A percentile compares a stretch with the other conserved stretches of the same genome.
Evolutionary conservation across 306 rosid genomes (phyloP).

Genomic region (Pyrus bretschneideri): DNA sequence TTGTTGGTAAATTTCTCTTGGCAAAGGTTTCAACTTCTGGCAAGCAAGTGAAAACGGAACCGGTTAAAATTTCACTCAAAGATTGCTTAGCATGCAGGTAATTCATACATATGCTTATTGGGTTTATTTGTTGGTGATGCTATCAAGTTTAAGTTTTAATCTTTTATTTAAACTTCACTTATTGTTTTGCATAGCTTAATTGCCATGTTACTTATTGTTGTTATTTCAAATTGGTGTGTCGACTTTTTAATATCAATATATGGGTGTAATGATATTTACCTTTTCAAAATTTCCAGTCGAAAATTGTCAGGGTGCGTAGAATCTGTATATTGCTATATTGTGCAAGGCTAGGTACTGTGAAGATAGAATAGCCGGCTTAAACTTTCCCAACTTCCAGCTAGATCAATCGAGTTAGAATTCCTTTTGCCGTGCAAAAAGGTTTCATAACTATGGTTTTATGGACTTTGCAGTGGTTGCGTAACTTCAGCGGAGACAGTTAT

Average conservation of each 20-base stretch:
- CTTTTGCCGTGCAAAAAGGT: neutral
- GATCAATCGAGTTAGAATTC: neutral
- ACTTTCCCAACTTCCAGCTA: neutral
- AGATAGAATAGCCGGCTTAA: neutral
- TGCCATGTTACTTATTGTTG: too few relatives aligned
- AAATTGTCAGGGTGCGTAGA: neutral
- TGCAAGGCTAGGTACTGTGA: neutral
- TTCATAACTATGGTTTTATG: constrained; percentile 13
- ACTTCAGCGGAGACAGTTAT: constrained; percentile 93
- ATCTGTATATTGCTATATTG: neutral
- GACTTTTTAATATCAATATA: neutral
- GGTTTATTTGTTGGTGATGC: neutral
- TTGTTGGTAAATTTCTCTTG: neutral
- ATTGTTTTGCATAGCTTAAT: too few relatives aligned
- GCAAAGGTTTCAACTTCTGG: constrained; percentile 51
- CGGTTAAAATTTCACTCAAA: constrained; percentile 89
- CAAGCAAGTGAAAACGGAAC: constrained; percentile 56
- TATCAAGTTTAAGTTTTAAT: neutral
- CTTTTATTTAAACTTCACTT: neutral
- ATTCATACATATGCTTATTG: neutral
- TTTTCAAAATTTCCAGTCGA: neutral
- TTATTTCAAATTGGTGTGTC: neutral
- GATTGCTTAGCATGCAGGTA: constrained; percentile 99
- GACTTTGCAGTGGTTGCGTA: constrained; percentile 76
- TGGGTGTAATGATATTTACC: neutral